These are phyloP conservation scores for Naegleria fowleri DNA, from an alignment of 208 protist species.

Conservation along the genomic window DNA sequence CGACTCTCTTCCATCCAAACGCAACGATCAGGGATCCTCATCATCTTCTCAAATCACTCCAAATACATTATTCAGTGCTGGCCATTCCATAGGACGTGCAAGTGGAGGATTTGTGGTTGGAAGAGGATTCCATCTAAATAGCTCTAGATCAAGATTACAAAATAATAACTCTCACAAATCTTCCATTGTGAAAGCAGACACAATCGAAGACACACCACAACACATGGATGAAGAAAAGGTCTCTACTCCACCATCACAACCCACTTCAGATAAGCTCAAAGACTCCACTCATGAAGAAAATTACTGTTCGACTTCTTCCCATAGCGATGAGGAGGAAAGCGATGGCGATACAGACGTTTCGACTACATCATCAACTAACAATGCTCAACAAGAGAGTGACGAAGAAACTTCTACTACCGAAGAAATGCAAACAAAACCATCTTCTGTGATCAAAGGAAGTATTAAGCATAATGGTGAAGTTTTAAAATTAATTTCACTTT, in stretches of 20 bases:
- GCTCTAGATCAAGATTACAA: background rate
- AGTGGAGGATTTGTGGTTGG: background rate
- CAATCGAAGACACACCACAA: too few relatives aligned
- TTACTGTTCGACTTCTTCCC: background rate
- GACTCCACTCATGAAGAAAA: background rate
- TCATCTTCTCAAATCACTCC: too few relatives aligned
- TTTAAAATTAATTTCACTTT: background rate
- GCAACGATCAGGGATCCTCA: too few relatives aligned
- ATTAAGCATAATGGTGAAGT: background rate
- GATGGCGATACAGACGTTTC: too few relatives aligned
- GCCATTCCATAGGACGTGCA: background rate
- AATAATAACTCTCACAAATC: background rate
- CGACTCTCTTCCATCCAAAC: background rate
- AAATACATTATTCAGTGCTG: background rate
- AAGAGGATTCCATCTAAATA: background rate
- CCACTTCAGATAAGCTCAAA: background rate
- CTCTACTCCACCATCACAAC: too few relatives aligned
- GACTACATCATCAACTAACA: too few relatives aligned
- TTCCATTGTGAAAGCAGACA: too few relatives aligned
- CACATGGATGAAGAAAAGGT: too few relatives aligned
- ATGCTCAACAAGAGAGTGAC: background rate
- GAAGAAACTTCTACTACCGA: background rate
- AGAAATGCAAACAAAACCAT: background rate
- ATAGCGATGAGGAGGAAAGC: too few relatives aligned
- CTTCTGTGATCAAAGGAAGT: background rate